These are phyloP conservation scores for Stevia rebaudiana DNA, from an alignment of 140 eudicot genomes.

Conservation along the genomic window DNA sequence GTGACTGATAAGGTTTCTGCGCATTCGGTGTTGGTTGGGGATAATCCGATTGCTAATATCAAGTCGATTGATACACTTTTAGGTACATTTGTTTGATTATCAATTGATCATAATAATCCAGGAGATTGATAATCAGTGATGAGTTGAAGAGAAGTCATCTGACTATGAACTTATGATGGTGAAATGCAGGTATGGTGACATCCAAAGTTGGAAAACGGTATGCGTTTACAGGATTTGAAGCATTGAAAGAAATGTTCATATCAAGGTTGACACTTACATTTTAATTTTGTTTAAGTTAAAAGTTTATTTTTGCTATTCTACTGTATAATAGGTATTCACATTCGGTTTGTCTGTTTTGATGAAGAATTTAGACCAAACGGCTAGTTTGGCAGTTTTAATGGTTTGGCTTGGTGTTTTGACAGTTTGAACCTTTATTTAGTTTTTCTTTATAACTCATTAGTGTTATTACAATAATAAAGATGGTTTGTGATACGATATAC, in stretches of 20 bases:
- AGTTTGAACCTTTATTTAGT: too few species aligned
- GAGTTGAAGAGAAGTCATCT: neutral
- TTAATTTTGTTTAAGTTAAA: neutral
- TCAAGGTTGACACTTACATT: constrained; percentile 43
- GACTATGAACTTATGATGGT: neutral
- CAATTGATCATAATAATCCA: neutral
- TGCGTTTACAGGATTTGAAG: constrained; percentile 90
- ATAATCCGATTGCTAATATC: constrained; percentile 78
- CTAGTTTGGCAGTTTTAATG: too few species aligned
- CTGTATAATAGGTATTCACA: too few species aligned
- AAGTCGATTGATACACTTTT: constrained; percentile 76
- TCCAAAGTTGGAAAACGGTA: constrained; percentile 97
- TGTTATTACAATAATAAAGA: neutral
- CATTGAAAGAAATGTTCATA: constrained; percentile 76
- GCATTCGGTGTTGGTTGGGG: constrained; percentile 82
- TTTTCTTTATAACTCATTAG: neutral
- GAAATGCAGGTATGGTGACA: constrained; percentile 81
- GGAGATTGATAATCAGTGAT: neutral
- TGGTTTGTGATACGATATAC: neutral
- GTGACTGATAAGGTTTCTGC: constrained; percentile 96
- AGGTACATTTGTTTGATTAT: constrained; percentile 34
- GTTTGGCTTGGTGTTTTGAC: too few species aligned
- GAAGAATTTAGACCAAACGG: neutral
- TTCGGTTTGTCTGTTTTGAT: neutral
- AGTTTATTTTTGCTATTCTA: neutral